Evolutionary conservation across 441 rosid species (phyloP).

Genomic region (Brassica hybrid): DNA sequence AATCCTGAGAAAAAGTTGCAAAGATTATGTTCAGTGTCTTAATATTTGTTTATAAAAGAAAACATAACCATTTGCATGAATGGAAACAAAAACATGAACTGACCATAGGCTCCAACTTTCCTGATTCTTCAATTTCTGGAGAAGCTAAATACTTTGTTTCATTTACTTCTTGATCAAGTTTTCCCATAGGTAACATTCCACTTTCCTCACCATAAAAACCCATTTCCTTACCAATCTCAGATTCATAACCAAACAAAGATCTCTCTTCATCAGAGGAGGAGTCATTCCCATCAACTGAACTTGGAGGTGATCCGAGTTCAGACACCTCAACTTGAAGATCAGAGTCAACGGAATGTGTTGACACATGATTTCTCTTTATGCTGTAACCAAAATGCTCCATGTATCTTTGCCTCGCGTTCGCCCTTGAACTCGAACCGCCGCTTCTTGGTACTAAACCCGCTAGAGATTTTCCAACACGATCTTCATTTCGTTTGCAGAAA

Average conservation of each 20-base stretch:
- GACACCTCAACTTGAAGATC: constrained; percentile 96
- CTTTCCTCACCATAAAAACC: constrained; percentile 50
- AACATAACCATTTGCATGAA: constrained; percentile 24
- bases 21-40: constrained; percentile 17
- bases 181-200: constrained; percentile 21
- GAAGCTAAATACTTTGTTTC: constrained; percentile 35
- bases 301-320: constrained; percentile 76
- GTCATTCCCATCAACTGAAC: constrained; percentile 53
- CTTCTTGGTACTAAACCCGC: constrained; percentile 50
- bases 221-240: constrained; percentile 51
- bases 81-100: not conserved
- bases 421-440: constrained; percentile 46
- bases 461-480: constrained; percentile 37
- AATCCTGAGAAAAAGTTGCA: constrained; percentile 47
- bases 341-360: constrained; percentile 74
- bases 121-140: constrained; percentile 34
- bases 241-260: constrained; percentile 53
- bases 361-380: constrained; percentile 51
- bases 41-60: not conserved
- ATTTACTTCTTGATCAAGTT: constrained; percentile 36
- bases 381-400: constrained; percentile 51
- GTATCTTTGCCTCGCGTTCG: constrained; percentile 46
- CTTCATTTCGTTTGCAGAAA: constrained; percentile 30
- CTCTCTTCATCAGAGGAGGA: constrained; percentile 57
- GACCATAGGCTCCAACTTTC: constrained; percentile 23